Evolutionary conservation across 768 basidiomycete species (phyloP), one percentile per base, ranked within the genome.

Genomic region (Zangia roseola): DNA sequence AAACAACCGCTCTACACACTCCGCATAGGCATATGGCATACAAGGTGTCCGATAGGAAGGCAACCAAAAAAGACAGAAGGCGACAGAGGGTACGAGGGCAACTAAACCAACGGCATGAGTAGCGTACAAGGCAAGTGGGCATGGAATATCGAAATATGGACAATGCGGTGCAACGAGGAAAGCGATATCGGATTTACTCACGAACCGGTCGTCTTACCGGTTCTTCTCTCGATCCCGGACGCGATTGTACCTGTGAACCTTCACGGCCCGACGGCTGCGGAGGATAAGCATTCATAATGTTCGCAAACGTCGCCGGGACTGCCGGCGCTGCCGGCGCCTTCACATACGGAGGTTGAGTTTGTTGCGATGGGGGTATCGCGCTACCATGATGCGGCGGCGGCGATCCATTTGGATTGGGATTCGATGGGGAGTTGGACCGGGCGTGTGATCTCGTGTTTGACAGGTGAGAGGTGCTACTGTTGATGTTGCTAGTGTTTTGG

Each of bases 261-360:
- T 56, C 66, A 16, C 56, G 61, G 10, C 31, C 49, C 17, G 61
- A 53, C 16, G 57, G 53, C 25, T 65, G 63, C 1, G 70, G 62
- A 9, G 81, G 75, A 62, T 84, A 85, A n/a, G 83, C 83, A 56
- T 83, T 80, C 83, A 87, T 81, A 54, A 87, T 84, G 50, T 77
- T 81, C 28, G 82, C 86, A 61, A 86, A 79, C 45, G 82, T 77
- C 23, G 82, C 70, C 2, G 81, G 76, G 9, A 78, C 69, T 0
- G 71, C 55, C 19, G 63, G 65, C 23, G 64, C 48, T 41, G 57
- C 49, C 2, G 56, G 43, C 26, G 47, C 25, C 31, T 48, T 61
- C 20, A 16, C 41, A 41, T 68, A 61, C 12, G 53, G 50, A 10
- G 49, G 43, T 30, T 69, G 50, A 10, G 49, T 41, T 30, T 69